Evolutionary conservation across 2,329 filamentous ascomycete genomes (phyloP).

Genomic region (Fusarium gaditjirri): DNA sequence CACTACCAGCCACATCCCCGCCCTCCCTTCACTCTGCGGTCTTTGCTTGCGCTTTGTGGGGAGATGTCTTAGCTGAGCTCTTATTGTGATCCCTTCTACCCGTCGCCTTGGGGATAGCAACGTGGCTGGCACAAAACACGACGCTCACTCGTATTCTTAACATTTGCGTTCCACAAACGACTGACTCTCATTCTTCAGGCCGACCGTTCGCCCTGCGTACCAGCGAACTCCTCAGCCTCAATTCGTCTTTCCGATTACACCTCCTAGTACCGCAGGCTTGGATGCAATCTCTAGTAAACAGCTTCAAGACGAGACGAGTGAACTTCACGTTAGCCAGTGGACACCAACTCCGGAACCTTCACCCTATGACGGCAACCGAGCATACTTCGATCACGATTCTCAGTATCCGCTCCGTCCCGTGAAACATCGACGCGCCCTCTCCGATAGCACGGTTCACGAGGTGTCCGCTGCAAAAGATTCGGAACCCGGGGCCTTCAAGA

Average conservation of each 20-base stretch:
- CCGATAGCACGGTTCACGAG: constrained; percentile 81
- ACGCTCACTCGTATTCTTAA: constrained; percentile 25
- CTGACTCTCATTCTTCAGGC: constrained; percentile 55
- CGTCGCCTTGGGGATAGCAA: constrained; percentile 15
- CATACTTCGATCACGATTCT: constrained; percentile 45
- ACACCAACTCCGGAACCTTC: constrained; percentile 55
- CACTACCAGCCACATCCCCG: constrained; percentile 23
- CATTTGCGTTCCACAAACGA: constrained; percentile 28
- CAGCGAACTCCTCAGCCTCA: constrained; percentile 70
- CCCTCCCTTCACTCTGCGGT: constrained; percentile 27
- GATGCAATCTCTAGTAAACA: constrained; percentile 54
- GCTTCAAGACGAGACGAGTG: constrained; percentile 40
- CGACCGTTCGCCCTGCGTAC: constrained; percentile 69
- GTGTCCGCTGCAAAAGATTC: constrained; percentile 61
- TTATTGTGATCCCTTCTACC: constrained; percentile 21
- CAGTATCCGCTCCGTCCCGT: constrained; percentile 39
- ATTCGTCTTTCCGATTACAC: constrained; percentile 70
- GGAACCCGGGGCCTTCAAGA: constrained; percentile 77
- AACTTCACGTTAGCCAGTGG: constrained; percentile 53
- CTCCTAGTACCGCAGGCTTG: constrained; percentile 67
- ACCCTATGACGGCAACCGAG: constrained; percentile 50
- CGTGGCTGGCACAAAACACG: constrained; percentile 25
- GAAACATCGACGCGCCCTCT: constrained; percentile 72
- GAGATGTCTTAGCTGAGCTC: constrained; percentile 21
- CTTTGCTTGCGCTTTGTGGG: constrained; percentile 27